Base-by-base conservation (phyloP, 345 rosid genomes). In the Hirschfeldia incana region DNA sequence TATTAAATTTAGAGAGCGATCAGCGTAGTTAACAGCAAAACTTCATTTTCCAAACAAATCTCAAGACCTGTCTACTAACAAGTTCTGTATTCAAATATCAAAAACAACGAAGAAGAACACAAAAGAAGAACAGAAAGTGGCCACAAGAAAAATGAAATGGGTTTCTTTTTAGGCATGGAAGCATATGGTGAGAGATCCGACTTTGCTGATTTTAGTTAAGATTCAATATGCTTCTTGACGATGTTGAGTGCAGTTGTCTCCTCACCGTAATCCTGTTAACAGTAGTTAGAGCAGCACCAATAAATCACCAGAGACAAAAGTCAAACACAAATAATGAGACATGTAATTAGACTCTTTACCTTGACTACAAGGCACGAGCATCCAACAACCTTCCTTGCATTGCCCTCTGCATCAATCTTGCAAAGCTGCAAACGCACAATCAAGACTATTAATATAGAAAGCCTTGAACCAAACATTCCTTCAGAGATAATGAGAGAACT, bases 331-430 rank as follows among this genome's bases (percentile, higher is more conserved):
- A 11, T 42, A 10, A 42, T 42, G 49, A 42, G 51, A 42, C 51
- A 42, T 42, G 51, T 42, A 0, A 21, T 6, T 16, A 55, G 27
- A 21, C 49, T 5, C 4, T 16, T 26, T 79, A 90, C 98, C 97
- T 91, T 89, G 65, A 91, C 85, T 42, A 91, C 95, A 8, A 88
- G 84, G n/a, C 94, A 91, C 10, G 95, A 91, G 86, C 97, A 93
- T 11, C 96, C 94, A 8, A 91, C 97, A 0, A 91, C 94, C 81
- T 92, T 93, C 84, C 93, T 85, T 0, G 98, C 94, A 72, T 91
- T 91, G 2, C 94, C 98, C 82, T 92, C 96, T 0, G 92, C 83
- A 59, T 92, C 98, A 72, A 91, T 91, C 90, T 91, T 91, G 76
- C 97, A 91, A 30, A 91, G 78, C 98, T 93, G 87, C 77, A 83